phyloP scores from a whole-genome alignment of 2,329 filamentous ascomycete species.

The Alternaria hordeiaustralica region DNA sequence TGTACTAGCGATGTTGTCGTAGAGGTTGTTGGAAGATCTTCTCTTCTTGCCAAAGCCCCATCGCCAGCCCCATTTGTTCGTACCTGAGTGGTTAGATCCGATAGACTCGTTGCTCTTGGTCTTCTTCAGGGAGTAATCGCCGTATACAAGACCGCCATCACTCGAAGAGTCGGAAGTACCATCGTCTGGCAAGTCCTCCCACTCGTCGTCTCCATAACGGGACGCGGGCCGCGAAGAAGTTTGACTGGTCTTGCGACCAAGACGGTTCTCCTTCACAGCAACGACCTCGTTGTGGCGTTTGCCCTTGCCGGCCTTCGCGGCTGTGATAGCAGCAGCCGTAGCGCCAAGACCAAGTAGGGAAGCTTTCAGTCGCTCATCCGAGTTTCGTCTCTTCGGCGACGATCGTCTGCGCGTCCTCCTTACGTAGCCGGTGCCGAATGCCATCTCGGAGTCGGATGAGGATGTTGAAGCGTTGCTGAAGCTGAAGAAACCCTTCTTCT shows the following conservation, averaged over 20 bases:
- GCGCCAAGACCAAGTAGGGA: constrained; percentile 56
- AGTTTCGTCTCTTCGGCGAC: constrained; percentile 46
- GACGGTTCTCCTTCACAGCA: constrained; percentile 42
- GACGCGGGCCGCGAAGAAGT: constrained; percentile 33
- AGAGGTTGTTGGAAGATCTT: constrained; percentile 43
- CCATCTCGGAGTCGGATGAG: constrained; percentile 55
- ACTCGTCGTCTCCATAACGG: constrained; percentile 57
- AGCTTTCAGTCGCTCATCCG: constrained; percentile 55
- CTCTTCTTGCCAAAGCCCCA: constrained; percentile 62
- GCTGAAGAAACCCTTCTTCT: constrained; percentile 56
- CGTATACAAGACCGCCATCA: constrained; percentile 68
- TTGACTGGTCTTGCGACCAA: constrained; percentile 27
- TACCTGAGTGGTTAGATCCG: constrained; percentile 60
- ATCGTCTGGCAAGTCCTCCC: constrained; percentile 49
- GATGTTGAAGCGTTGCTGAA: constrained; percentile 57
- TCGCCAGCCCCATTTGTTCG: constrained; percentile 66
- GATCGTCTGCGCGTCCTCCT: constrained; percentile 27
- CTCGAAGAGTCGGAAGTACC: constrained; percentile 53
- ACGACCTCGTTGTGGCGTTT: constrained; percentile 42
- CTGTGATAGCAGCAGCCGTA: constrained; percentile 57
- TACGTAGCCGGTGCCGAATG: constrained; percentile 52
- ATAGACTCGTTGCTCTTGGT: constrained; percentile 60
- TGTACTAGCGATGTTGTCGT: constrained; percentile 43
- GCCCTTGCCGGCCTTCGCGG: constrained; percentile 46
- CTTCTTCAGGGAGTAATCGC: constrained; percentile 51